Evolutionary conservation across 2,329 filamentous ascomycete genomes (phyloP), one percentile per base, ranked within the genome.

Genomic region (Aspergillus cejpii): DNA sequence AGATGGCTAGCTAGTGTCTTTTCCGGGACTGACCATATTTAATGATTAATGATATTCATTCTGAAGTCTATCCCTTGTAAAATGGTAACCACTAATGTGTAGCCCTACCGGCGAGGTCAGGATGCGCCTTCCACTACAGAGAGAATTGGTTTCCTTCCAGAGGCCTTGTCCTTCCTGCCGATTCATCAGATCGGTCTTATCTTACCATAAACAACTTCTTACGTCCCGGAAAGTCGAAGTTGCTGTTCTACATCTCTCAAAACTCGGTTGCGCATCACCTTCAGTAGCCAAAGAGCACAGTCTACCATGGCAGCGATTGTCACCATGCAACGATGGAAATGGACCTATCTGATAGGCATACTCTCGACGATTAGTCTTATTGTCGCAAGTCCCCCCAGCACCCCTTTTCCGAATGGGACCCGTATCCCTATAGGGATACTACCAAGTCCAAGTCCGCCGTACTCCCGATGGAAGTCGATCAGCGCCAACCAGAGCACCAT

Each of bases 1-100:
- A 14, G 41, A 43, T 27, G 24, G 41, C 41, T 37, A 29, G 41
- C 41, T 43, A 26, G 41, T 21, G 15, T 17, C 31, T 37, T 33
- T 10, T 27, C 20, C 17, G 4, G 23, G 23, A 29, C 15, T 8
- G 10, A 14, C 12, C 23, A 21, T 31, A 42, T 24, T 28, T 17
- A 8, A 17, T 11, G 15, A 36, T 15, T 26, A 24, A 23, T 8
- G 21, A 40, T 17, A 19, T 17, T 20, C 11, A 20, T n/a, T 34
- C 6, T 15, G 28, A 8, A 14, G 10, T 15, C 17, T 15, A 8
- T 15, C n/a, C n/a, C n/a, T n/a, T n/a, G n/a, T n/a, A n/a, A n/a
- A n/a, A n/a, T n/a, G n/a, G n/a, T n/a, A n/a, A n/a, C n/a, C n/a
- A n/a, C n/a, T n/a, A n/a, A n/a, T n/a, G n/a, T n/a, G n/a, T n/a